These are phyloP conservation scores for Rhododendron kiyosumense DNA, from an alignment of 148 eudicot species.

Conservation along the genomic window DNA sequence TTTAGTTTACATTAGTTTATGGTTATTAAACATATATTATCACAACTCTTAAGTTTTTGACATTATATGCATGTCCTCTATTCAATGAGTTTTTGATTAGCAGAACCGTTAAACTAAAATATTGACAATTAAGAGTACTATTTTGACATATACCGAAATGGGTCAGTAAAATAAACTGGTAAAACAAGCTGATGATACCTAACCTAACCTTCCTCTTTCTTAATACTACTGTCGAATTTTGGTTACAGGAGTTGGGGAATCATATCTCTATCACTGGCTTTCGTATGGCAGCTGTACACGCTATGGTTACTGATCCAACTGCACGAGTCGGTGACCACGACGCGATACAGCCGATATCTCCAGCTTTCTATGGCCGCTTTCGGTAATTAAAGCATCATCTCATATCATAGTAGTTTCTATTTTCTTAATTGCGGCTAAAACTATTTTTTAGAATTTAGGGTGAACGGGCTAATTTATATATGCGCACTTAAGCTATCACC, in stretches of 20 bases:
- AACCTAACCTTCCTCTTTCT: background rate
- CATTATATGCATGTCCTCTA: background rate
- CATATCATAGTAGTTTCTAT: no score
- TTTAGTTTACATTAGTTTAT: no score
- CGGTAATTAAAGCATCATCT: constrained; percentile 48
- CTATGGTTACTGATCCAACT: constrained; percentile 66
- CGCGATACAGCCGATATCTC: constrained; percentile 75
- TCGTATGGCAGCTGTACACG: constrained; percentile 80
- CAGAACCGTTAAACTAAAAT: no score
- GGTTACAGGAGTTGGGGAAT: constrained; percentile 77
- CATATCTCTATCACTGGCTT: constrained; percentile 40
- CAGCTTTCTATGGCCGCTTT: constrained; percentile 73
- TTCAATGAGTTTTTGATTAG: background rate
- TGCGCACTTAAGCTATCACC: background rate
- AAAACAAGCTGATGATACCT: background rate
- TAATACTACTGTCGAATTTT: background rate
- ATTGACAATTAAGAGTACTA: no score
- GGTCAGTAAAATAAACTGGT: background rate
- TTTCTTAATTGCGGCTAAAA: background rate
- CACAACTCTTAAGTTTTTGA: background rate
- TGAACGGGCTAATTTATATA: background rate
- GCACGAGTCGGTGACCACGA: constrained; percentile 62
- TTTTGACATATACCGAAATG: background rate
- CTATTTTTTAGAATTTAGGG: background rate
- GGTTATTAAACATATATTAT: no score